A percentile compares a stretch with the other conserved stretches of the same genome.
Evolutionary conservation across 2,329 filamentous ascomycete species (phyloP).

Genomic region (Hypoxylon sp.): DNA sequence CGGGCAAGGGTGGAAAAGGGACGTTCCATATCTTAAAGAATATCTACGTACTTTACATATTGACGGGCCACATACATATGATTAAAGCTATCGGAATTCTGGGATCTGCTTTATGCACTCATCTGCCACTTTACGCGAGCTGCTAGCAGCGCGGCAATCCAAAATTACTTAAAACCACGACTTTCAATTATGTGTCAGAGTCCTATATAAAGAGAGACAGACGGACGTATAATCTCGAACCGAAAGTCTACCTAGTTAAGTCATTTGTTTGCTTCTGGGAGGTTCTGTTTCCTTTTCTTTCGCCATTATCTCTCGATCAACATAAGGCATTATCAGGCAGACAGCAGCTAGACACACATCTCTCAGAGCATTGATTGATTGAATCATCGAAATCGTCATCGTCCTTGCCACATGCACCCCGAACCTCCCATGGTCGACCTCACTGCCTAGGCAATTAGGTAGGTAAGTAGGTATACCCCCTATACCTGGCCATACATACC

Average conservation of each 20-base stretch:
- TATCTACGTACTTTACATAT: no score
- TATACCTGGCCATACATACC: constrained; percentile 1
- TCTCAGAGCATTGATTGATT: constrained; percentile 5
- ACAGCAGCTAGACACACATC: constrained; percentile 10
- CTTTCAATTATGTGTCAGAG: constrained; percentile 35
- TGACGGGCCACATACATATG: no score
- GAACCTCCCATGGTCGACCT: background rate
- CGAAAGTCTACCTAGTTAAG: constrained; percentile 18
- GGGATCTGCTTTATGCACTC: no score
- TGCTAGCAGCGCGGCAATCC: background rate
- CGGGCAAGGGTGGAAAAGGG: no score
- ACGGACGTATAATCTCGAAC: constrained; percentile 25
- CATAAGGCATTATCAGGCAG: constrained; percentile 16
- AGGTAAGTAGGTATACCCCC: constrained; percentile 8
- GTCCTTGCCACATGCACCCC: constrained; percentile 9
- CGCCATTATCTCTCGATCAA: constrained; percentile 14
- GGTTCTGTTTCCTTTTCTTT: background rate
- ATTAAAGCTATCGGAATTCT: no score
- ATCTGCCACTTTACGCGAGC: background rate
- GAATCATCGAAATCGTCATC: constrained; percentile 32
- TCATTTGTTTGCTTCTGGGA: constrained; percentile 3
- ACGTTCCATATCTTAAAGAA: no score
- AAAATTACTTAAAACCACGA: constrained; percentile 12
- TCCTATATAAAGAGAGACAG: constrained; percentile 40
- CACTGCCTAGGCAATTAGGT: constrained; percentile 1